These are phyloP conservation scores for Trichosporon ovoides DNA, from an alignment of 1,284 basidiomycete species.

Conservation along the genomic window DNA sequence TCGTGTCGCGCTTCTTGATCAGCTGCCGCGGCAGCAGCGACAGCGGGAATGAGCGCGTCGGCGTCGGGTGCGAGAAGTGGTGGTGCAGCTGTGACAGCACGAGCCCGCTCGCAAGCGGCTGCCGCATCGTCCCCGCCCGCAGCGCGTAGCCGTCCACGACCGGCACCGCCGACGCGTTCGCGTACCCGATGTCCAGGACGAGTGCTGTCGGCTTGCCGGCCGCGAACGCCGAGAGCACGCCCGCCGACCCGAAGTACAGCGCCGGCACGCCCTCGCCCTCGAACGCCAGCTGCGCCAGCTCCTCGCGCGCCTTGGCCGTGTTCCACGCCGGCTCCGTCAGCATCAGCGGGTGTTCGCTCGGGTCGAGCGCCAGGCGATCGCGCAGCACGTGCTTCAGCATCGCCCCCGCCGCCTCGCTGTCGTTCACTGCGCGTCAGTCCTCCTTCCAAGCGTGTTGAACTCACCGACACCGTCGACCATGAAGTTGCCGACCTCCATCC, in stretches of 20 bases:
- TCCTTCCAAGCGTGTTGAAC: conserved; percentile 37
- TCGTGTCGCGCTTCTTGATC: conserved; percentile 64
- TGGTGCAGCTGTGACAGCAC: conserved; percentile 44
- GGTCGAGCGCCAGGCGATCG: conserved; percentile 63
- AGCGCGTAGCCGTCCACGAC: conserved; percentile 98
- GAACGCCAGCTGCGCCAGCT: conserved; percentile 93
- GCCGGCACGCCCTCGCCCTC: conserved; percentile 92
- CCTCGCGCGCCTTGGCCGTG: conserved; percentile 77
- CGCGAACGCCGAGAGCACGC: conserved; percentile 96
- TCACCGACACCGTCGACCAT: conserved; percentile 78
- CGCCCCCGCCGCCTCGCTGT: conserved; percentile 68
- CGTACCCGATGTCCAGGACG: conserved; percentile 88
- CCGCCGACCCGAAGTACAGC: conserved; percentile 93
- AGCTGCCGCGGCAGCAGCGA: conserved; percentile 69
- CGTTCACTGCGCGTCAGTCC: conserved; percentile 57
- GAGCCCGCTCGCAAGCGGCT: conserved; percentile 45
- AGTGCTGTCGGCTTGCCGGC: conserved; percentile 93
- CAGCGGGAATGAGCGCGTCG: conserved; percentile 34
- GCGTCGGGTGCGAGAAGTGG: conserved; percentile 35
- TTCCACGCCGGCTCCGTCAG: conserved; percentile 98
- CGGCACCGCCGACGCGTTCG: conserved; percentile 83
- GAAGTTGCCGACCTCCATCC: conserved; percentile 81
- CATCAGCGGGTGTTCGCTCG: conserved; percentile 80
- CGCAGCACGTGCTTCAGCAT: conserved; percentile 70
- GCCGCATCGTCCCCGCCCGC: conserved; percentile 60